Evolutionary conservation across 257 asterid genomes (phyloP).

Genomic region (Solanum bulbocastanum): DNA sequence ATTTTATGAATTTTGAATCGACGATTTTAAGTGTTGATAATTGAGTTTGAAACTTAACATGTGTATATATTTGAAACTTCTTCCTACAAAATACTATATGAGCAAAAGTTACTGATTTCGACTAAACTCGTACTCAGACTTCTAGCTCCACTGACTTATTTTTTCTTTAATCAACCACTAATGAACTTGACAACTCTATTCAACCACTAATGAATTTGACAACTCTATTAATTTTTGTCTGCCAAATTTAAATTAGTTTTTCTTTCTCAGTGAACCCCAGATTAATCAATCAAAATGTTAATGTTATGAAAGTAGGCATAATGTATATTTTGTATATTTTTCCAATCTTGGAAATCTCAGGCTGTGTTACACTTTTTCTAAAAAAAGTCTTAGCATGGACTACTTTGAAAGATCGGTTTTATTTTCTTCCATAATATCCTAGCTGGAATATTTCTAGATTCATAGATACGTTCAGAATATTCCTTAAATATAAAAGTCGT

Average conservation of each 20-base stretch:
- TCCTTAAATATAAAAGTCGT: not conserved
- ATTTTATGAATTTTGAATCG: too few relatives aligned
- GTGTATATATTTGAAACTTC: not conserved
- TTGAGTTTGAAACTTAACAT: not conserved
- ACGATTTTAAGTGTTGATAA: too few relatives aligned
- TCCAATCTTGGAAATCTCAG: not conserved
- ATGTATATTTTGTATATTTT: not conserved
- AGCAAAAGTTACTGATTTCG: not conserved
- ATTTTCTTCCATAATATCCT: not conserved
- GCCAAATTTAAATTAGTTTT: not conserved
- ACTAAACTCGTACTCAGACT: rapidly evolving
- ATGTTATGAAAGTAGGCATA: not conserved
- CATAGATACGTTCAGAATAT: not conserved
- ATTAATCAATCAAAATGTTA: not conserved
- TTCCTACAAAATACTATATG: too few relatives aligned
- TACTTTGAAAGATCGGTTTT: not conserved
- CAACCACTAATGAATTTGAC: not conserved
- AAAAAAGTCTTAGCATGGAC: not conserved
- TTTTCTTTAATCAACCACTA: too few relatives aligned
- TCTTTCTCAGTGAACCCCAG: not conserved
- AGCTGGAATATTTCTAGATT: not conserved
- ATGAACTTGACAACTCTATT: not conserved
- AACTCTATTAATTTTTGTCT: not conserved
- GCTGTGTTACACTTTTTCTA: not conserved
- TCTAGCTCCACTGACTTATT: not conserved